Evolutionary conservation across 2,329 filamentous ascomycete species (phyloP).

Genomic region (Ascochyta pisi): DNA sequence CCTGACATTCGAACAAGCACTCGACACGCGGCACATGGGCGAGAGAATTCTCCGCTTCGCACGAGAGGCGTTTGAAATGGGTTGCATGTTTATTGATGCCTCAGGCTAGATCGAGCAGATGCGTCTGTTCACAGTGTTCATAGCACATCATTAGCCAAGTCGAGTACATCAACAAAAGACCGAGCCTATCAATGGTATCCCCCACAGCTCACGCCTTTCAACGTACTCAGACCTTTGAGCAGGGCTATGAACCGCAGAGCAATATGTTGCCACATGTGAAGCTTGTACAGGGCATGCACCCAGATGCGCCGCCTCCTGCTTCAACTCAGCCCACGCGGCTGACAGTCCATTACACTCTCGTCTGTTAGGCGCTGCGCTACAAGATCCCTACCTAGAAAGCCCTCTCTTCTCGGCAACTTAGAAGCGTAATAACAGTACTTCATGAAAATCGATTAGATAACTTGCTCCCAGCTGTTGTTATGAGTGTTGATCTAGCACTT

Average conservation of each 20-base stretch:
- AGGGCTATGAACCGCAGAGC: constrained; percentile 8
- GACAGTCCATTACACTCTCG: not conserved
- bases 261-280: constrained; percentile 5
- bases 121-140: no score
- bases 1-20: no score
- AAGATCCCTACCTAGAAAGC: not conserved
- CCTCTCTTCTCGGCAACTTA: not conserved
- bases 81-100: no score
- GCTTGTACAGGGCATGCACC: not conserved
- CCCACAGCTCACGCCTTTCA: not conserved
- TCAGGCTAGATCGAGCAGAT: no score
- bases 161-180: no score
- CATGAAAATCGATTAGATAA: constrained; percentile 12
- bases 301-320: not conserved
- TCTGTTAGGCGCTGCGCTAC: not conserved
- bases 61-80: no score
- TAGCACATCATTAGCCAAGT: no score
- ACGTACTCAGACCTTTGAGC: not conserved
- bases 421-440: constrained; percentile 18
- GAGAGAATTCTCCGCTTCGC: no score
- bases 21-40: no score
- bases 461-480: not conserved
- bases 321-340: not conserved
- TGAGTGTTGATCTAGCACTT: no score
- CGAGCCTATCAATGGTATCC: no score